Conservation (phyloP, 176 grass and related monocot genomes). For the Melocanna baccifera region DNA sequence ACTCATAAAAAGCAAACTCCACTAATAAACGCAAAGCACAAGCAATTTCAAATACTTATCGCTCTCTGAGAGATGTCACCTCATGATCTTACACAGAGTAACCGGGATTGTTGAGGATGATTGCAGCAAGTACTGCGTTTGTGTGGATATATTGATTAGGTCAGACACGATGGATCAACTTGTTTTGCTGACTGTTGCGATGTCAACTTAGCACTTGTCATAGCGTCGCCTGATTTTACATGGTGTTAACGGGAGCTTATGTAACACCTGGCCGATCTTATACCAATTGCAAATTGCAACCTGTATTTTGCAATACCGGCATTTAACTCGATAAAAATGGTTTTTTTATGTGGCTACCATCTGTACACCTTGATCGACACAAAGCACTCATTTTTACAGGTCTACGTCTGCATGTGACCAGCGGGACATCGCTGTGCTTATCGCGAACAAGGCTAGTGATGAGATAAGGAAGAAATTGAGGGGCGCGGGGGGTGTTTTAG, state of each 20-base stretch:
- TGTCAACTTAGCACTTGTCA: background rate
- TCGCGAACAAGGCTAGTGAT: background rate
- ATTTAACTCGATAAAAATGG: background rate
- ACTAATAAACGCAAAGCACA: too few relatives aligned
- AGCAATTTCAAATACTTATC: too few relatives aligned
- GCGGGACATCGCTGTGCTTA: background rate
- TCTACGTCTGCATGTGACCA: background rate
- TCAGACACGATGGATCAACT: background rate
- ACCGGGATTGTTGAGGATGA: background rate
- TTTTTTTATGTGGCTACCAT: background rate
- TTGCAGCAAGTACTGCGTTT: background rate
- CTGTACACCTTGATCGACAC: background rate
- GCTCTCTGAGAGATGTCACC: too few relatives aligned
- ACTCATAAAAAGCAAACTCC: too few relatives aligned
- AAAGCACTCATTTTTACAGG: background rate
- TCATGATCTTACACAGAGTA: background rate
- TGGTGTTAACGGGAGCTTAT: background rate
- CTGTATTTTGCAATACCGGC: background rate
- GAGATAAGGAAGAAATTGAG: background rate
- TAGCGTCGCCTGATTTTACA: background rate
- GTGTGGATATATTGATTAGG: background rate
- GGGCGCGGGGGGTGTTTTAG: too few relatives aligned
- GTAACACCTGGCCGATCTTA: background rate
- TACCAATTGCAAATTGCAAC: background rate
- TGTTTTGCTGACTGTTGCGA: background rate